These are phyloP conservation scores for Cryptococcus wingfieldii DNA, from an alignment of 1,284 basidiomycete genomes.

Conservation along the genomic window DNA sequence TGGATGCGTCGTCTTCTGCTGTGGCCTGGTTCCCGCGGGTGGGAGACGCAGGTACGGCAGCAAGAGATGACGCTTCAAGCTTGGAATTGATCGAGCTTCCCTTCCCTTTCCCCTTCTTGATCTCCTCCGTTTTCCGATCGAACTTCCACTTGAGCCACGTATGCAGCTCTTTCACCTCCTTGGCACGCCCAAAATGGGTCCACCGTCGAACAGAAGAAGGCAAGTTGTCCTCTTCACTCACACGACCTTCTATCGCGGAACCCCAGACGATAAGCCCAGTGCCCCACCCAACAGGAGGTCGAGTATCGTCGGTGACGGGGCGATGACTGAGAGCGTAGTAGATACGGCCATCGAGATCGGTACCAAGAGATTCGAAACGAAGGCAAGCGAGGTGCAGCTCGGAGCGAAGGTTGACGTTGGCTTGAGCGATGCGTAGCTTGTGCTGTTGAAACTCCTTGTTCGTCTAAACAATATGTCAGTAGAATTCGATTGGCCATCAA, in stretches of 20 bases:
- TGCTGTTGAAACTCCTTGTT: slow-evolving; percentile 9
- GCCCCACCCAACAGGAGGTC: slow-evolving; percentile 37
- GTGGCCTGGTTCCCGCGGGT: too few relatives aligned
- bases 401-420: slow-evolving; percentile 26
- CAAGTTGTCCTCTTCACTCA: slow-evolving; percentile 13
- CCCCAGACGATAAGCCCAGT: slow-evolving; percentile 39
- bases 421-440: slow-evolving; percentile 10
- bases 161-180: slow-evolving; percentile 16
- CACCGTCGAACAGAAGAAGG: slow-evolving; percentile 28
- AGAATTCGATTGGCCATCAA: too few relatives aligned
- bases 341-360: slow-evolving; percentile 34
- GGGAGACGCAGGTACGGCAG: slow-evolving; percentile 4
- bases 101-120: too few relatives aligned
- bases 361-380: slow-evolving; percentile 32
- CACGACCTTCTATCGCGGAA: slow-evolving; percentile 13
- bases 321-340: slow-evolving; percentile 34
- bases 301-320: slow-evolving; percentile 26
- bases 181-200: slow-evolving; percentile 32
- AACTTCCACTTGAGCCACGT: slow-evolving; percentile 26
- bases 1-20: slow-evolving; percentile 5
- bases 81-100: slow-evolving; percentile 2
- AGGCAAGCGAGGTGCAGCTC: slow-evolving; percentile 14
- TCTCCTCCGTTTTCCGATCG: not conserved
- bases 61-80: slow-evolving; percentile 4
- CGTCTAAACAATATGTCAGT: not conserved